Percentiles rank a stretch among this genome's conserved stretches.
Evolutionary conservation across 2,329 filamentous ascomycete species (phyloP).

Genomic region (Beauveria sp.): DNA sequence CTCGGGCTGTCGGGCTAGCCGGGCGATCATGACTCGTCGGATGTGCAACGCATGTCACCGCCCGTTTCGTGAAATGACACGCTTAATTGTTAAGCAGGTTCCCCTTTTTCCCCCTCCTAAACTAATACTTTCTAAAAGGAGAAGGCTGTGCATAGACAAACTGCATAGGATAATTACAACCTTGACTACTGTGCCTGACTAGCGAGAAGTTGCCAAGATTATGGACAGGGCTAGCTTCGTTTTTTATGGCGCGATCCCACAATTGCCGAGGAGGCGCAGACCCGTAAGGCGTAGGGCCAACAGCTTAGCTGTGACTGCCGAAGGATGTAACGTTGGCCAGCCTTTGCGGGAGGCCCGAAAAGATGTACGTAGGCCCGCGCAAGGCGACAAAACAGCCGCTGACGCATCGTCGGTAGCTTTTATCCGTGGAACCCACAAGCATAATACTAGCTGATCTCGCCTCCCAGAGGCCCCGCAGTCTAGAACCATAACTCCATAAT

Average conservation of each 20-base stretch:
- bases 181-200: neutral
- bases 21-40: neutral
- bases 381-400: neutral
- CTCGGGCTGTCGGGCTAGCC: neutral
- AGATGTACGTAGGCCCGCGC: neutral
- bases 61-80: neutral
- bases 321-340: neutral
- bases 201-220: neutral
- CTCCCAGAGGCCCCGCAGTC: neutral
- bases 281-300: neutral
- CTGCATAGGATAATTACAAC: neutral
- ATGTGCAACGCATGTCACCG: neutral
- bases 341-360: neutral
- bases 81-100: neutral
- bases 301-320: neutral
- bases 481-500: neutral
- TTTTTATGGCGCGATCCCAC: neutral
- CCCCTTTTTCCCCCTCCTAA: neutral
- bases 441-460: neutral
- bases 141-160: neutral
- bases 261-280: neutral
- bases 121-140: neutral
- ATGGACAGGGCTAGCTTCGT: neutral
- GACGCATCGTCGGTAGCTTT: neutral
- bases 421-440: neutral